Evolutionary conservation across 768 basidiomycete species (phyloP), one percentile per base, ranked within the genome.

Genomic region (Lactarius sp.): DNA sequence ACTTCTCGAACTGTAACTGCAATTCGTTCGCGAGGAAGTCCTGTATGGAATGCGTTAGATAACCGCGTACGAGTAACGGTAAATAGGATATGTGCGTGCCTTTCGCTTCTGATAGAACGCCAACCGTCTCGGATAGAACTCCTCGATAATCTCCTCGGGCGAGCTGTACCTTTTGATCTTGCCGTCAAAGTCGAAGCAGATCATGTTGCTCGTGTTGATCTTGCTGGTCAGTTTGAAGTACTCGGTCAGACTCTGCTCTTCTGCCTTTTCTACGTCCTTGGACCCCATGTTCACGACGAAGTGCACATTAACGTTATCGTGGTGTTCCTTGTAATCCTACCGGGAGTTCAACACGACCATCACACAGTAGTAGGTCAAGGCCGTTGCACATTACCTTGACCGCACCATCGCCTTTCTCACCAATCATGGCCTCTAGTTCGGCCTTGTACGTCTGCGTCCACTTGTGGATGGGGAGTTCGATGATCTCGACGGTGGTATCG

Each of bases 301-400:
- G 74, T 95, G 92, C 13, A 99, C 86, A 59, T 93, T 89, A 67
- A 86, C 80, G 64, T 94, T 96, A 71, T 94, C 94, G 70, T 97
- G 94, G 71, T 98, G 88, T 72, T 98, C 97, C 75, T 92, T 93
- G 77, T 94, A 99, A 72, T 98, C 95, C 96, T 98, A 69, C 47
- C 56, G 60, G 44, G n/a, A 7, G 36, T 18, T 61, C 46, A 36
- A 41, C 14, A 10, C 59, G 4, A 56, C 42, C 33, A 46, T 46
- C 20, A n/a, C 22, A 20, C 22, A 31, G 13, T 14, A n/a, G 12
- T 13, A 22, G 39, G 22, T 18, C 39, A 39, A 37, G 13, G 44
- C 22, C 16, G 3, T 13, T 4, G 7, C 51, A 54, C 67, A 34
- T 27, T 52, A 85, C 95, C 83, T 96, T 97, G 77, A 97, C 81